Conservation (phyloP, 192 early-diverging fungal genomes). For the Entomortierella beljakovae region DNA sequence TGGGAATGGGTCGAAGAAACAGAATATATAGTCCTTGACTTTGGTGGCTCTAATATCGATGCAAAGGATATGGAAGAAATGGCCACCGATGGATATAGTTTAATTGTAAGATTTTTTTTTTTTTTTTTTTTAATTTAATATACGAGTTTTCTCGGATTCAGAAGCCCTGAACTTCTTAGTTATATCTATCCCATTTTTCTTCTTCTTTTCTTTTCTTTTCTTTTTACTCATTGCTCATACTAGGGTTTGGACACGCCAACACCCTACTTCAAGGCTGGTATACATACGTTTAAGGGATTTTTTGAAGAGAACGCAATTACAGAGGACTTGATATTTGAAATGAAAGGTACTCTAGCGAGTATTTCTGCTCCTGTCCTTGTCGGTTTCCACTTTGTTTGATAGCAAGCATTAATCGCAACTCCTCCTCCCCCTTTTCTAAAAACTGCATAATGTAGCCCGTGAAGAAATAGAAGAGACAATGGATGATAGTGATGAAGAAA, state of each 20-base stretch:
- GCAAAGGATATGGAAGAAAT: constrained; percentile 22
- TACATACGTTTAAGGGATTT: constrained; percentile 26
- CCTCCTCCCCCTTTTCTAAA: not conserved
- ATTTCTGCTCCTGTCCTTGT: not conserved
- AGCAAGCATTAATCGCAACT: not conserved
- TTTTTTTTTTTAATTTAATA: not conserved
- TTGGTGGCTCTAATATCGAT: constrained; percentile 23
- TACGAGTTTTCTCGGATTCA: not conserved
- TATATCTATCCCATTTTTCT: too few relatives aligned
- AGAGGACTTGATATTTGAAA: constrained; percentile 43
- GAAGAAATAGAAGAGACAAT: constrained; percentile 15
- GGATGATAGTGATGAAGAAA: constrained; percentile 27
- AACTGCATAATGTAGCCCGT: not conserved
- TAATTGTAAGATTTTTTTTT: constrained; percentile 15
- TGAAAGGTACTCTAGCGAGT: constrained; percentile 34
- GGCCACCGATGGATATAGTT: constrained; percentile 14
- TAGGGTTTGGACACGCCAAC: constrained; percentile 38
- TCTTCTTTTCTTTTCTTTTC: too few relatives aligned
- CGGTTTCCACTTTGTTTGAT: not conserved
- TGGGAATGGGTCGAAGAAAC: constrained; percentile 54
- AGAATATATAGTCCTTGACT: constrained; percentile 44
- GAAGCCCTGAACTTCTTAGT: too few relatives aligned
- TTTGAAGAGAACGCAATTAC: constrained; percentile 43
- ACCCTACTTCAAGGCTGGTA: constrained; percentile 32
- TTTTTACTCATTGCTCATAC: not conserved